Conservation (phyloP, 148 eudicot genomes). For the Rhododendron simsii region DNA sequence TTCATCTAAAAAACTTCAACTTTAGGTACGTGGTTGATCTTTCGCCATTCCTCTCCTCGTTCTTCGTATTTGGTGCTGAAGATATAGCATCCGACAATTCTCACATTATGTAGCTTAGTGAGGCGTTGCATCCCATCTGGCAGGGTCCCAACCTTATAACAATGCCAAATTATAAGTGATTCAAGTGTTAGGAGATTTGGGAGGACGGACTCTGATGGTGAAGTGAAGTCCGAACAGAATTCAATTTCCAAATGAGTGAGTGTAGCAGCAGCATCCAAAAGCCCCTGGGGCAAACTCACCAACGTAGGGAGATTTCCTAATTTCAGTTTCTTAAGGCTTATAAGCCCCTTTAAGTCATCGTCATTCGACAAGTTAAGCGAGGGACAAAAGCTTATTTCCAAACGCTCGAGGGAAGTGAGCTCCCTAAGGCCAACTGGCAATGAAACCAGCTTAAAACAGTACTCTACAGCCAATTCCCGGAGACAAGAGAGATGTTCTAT, state of each 20-base stretch:
- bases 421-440: background rate
- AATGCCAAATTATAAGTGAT: background rate
- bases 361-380: no score
- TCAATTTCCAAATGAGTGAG: background rate
- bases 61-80: no score
- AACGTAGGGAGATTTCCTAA: no score
- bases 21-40: no score
- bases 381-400: background rate
- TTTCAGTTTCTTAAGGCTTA: no score
- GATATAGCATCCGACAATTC: background rate
- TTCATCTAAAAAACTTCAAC: no score
- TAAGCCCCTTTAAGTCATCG: no score
- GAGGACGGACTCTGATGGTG: background rate
- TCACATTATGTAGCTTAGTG: background rate
- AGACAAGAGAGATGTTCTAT: background rate
- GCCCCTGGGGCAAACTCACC: no score
- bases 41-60: background rate
- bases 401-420: background rate
- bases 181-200: background rate
- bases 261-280: background rate
- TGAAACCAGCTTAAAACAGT: background rate
- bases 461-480: background rate
- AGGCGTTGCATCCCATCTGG: background rate
- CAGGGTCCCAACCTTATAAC: background rate
- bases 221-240: background rate